A percentile compares a stretch with the other conserved stretches of the same genome.
Conservation (phyloP, 2,329 filamentous ascomycete species). For the Leptosphaerulina australis region DNA sequence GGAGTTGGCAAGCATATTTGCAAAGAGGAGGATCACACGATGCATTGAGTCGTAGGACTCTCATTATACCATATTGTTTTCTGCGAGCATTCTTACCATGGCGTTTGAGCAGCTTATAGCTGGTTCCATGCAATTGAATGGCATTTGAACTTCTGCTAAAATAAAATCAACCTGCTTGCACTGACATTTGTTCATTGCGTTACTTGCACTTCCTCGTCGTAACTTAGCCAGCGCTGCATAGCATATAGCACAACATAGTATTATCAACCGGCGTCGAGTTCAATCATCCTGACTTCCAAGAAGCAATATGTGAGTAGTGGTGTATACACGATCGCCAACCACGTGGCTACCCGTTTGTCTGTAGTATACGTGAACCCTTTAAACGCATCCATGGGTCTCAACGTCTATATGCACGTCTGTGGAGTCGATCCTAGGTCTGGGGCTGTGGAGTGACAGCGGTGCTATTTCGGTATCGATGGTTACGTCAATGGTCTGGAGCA, state of each 20-base stretch:
- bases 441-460: conserved; percentile 12
- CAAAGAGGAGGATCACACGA: conserved; percentile 23
- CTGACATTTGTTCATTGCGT: background rate
- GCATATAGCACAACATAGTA: conserved; percentile 17
- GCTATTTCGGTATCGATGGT: background rate
- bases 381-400: background rate
- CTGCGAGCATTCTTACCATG: conserved; percentile 28
- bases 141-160: conserved; percentile 18
- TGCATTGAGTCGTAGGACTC: conserved; percentile 18
- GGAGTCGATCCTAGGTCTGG: conserved; percentile 5
- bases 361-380: background rate
- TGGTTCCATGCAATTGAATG: conserved; percentile 28
- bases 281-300: background rate
- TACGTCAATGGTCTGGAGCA: conserved; percentile 12
- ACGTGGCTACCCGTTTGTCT: conserved; percentile 11
- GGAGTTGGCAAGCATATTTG: conserved; percentile 30
- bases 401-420: conserved; percentile 10
- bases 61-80: conserved; percentile 42
- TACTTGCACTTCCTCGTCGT: conserved; percentile 1
- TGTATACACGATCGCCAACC: background rate
- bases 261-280: conserved; percentile 4
- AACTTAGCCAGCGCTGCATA: conserved; percentile 12
- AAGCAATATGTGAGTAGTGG: background rate
- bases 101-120: conserved; percentile 22
- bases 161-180: background rate